Evolutionary conservation across 768 basidiomycete genomes (phyloP).

Genomic region (Dentipellis fragilis): DNA sequence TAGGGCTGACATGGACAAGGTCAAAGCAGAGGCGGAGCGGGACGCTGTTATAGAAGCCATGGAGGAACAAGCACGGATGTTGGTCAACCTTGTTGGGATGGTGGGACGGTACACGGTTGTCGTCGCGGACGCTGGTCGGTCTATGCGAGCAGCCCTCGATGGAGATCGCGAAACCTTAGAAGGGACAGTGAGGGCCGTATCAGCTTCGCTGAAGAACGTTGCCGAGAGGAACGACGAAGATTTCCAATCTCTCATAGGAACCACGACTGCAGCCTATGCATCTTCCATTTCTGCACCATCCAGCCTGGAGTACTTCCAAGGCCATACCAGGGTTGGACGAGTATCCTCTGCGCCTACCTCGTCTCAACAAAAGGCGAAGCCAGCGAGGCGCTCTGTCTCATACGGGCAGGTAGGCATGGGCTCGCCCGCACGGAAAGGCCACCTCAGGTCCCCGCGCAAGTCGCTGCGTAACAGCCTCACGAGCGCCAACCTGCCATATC

Average conservation of each 20-base stretch:
- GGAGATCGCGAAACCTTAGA: conserved; percentile 27
- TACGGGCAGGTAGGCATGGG: conserved; percentile 23
- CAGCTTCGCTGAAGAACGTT: conserved; percentile 39
- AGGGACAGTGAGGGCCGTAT: conserved; percentile 36
- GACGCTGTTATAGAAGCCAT: conserved; percentile 55
- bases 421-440: conserved; percentile 33
- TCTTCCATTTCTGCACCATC: conserved; percentile 21
- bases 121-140: conserved; percentile 47
- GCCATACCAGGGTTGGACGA: conserved; percentile 36
- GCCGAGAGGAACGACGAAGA: conserved; percentile 61
- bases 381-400: conserved; percentile 35
- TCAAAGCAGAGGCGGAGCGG: conserved; percentile 56
- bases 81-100: conserved; percentile 71
- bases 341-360: conserved; percentile 37
- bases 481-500: conserved; percentile 39
- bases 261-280: conserved; percentile 53
- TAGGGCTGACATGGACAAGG: conserved; percentile 61
- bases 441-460: conserved; percentile 26
- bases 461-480: conserved; percentile 31
- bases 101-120: conserved; percentile 70
- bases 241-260: conserved; percentile 58
- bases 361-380: conserved; percentile 25
- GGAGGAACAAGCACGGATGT: conserved; percentile 51
- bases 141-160: conserved; percentile 29
- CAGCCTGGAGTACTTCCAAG: conserved; percentile 38